Conservation (phyloP, 2,329 filamentous ascomycete genomes). For the Stagonosporopsis vannaccii region DNA sequence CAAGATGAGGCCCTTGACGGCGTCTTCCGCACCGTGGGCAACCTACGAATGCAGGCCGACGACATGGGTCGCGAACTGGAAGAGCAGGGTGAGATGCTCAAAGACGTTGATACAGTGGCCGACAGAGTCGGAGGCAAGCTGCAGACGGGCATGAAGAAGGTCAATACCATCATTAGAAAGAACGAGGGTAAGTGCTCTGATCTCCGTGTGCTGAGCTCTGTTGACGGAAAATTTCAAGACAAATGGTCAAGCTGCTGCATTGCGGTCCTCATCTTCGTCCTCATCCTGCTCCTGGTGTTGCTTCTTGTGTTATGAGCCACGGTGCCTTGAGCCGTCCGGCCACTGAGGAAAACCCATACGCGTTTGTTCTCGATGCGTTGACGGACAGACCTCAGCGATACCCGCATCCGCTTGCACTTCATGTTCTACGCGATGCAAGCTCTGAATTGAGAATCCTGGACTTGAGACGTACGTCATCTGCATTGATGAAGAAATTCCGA, state of each 20-base stretch:
- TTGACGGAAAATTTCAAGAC: conserved; percentile 54
- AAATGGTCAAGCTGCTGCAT: conserved; percentile 89
- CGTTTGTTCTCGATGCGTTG: neutral
- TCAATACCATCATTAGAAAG: conserved; percentile 81
- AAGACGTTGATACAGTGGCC: conserved; percentile 82
- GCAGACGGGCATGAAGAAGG: conserved; percentile 84
- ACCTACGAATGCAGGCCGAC: conserved; percentile 86
- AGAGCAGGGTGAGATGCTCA: conserved; percentile 89
- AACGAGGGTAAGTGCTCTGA: conserved; percentile 75
- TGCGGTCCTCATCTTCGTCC: conserved; percentile 81
- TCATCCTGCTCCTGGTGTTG: conserved; percentile 85
- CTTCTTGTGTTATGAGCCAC: conserved; percentile 67
- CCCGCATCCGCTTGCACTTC: neutral
- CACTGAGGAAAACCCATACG: neutral
- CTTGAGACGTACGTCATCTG: neutral
- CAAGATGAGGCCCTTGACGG: conserved; percentile 93
- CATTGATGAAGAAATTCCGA: neutral
- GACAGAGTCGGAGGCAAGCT: conserved; percentile 88
- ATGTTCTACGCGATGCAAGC: neutral
- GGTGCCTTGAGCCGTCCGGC: neutral
- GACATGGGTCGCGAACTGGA: conserved; percentile 97
- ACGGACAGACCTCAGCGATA: neutral
- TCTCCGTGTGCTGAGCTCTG: neutral
- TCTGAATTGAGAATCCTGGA: neutral
- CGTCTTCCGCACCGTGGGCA: conserved; percentile 92